These are phyloP conservation scores for Neostapfia colusana DNA, from an alignment of 176 grass and related monocot genomes.

Conservation along the genomic window DNA sequence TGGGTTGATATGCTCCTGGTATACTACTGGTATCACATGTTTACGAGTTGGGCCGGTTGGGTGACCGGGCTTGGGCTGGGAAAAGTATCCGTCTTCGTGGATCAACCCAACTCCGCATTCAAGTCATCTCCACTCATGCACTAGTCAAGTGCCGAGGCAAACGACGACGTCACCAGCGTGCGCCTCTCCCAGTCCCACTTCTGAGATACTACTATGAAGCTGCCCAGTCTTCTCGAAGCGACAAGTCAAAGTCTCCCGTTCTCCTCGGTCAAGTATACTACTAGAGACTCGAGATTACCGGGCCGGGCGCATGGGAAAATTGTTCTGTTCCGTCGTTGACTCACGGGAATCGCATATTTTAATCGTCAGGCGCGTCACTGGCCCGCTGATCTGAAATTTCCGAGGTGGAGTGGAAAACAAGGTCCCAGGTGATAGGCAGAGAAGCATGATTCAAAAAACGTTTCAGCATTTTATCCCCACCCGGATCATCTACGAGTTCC, in stretches of 20 bases:
- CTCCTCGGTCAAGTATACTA: constrained; percentile 13
- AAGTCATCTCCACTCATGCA: too few species aligned
- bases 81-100: too few species aligned
- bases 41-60: not conserved
- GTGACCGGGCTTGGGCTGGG: not conserved
- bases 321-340: not conserved
- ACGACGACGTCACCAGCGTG: not conserved
- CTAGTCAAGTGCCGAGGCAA: not conserved
- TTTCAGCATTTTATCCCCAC: too few species aligned
- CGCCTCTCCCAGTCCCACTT: not conserved
- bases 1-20: too few species aligned
- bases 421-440: too few species aligned
- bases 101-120: too few species aligned
- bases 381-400: constrained; percentile 25
- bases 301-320: constrained; percentile 10
- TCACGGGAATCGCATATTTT: not conserved
- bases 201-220: not conserved
- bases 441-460: not conserved
- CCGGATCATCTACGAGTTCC: not conserved
- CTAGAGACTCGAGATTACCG: constrained; percentile 2
- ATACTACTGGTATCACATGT: too few species aligned
- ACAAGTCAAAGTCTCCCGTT: constrained; percentile 22
- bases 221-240: not conserved
- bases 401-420: too few species aligned
- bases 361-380: constrained; percentile 9